Conservation (phyloP, 2,329 filamentous ascomycete species). For the Pyrenophora graminea region DNA sequence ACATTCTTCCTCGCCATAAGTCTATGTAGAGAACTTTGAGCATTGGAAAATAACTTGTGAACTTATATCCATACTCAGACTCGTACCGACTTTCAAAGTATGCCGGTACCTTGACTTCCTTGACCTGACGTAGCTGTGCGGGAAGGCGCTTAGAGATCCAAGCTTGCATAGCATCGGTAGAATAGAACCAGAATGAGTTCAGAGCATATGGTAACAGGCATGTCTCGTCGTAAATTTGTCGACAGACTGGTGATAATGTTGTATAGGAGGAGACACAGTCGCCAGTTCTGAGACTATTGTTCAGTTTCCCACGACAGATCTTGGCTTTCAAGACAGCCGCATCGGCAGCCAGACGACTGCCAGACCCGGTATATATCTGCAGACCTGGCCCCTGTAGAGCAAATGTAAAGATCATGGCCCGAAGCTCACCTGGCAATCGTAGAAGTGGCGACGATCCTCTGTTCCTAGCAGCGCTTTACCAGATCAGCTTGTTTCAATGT, state of each 20-base stretch:
- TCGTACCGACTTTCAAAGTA: neutral
- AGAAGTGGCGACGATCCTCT: too few species aligned
- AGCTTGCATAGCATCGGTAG: neutral
- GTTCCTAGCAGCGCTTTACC: too few species aligned
- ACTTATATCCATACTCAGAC: neutral
- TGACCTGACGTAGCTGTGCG: neutral
- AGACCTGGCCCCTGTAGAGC: too few species aligned
- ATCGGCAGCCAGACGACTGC: too few species aligned
- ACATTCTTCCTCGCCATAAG: neutral
- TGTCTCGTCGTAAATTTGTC: neutral
- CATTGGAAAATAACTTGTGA: neutral
- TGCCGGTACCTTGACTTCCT: neutral
- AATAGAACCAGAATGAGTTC: neutral
- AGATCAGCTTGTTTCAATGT: too few species aligned
- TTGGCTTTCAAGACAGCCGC: too few species aligned
- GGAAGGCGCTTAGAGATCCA: neutral
- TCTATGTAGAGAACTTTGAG: neutral
- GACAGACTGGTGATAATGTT: neutral
- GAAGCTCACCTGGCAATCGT: too few species aligned
- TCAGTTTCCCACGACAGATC: too few species aligned
- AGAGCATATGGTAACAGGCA: neutral
- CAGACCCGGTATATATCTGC: too few species aligned
- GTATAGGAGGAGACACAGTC: too few species aligned
- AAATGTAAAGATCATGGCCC: too few species aligned
- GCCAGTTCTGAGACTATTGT: too few species aligned